A percentile compares a stretch with the other conserved stretches of the same genome.
Evolutionary conservation across 495 filamentous ascomycete genomes (phyloP).

Genomic region (Polyplosphaeria fusca): DNA sequence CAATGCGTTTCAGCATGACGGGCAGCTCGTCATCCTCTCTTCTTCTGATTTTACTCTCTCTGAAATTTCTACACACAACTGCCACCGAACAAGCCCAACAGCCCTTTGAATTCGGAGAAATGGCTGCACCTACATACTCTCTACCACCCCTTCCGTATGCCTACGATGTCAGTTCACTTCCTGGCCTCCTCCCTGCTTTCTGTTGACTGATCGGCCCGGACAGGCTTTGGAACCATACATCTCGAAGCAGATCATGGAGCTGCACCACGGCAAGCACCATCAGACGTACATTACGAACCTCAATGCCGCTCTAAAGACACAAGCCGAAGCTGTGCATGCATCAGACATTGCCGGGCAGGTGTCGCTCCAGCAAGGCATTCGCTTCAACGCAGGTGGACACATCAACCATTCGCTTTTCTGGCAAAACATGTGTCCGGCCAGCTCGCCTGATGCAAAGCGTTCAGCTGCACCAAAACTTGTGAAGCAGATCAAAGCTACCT

Average conservation of each 20-base stretch:
- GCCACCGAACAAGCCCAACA: conserved; percentile 15
- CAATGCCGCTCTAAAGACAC: conserved; percentile 36
- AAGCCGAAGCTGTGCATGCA: conserved; percentile 22
- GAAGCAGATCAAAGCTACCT: conserved; percentile 35
- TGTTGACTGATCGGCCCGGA: not conserved
- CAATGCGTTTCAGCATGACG: not conserved
- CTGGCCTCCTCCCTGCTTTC: not conserved
- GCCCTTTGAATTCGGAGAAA: conserved; percentile 26
- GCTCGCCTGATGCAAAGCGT: conserved; percentile 27
- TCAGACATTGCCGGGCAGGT: conserved; percentile 34
- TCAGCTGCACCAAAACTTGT: conserved; percentile 35
- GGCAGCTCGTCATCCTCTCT: not conserved
- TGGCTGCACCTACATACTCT: conserved; percentile 26
- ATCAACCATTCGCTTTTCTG: conserved; percentile 47
- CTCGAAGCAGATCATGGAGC: conserved; percentile 44
- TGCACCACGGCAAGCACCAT: conserved; percentile 45
- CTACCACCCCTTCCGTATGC: conserved; percentile 33
- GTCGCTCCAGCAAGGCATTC: conserved; percentile 35
- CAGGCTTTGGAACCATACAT: conserved; percentile 44
- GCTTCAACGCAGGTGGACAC: conserved; percentile 45
- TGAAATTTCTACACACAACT: not conserved
- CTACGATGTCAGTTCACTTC: conserved; percentile 30
- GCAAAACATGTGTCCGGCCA: conserved; percentile 39
- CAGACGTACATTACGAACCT: conserved; percentile 45
- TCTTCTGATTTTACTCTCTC: conserved; percentile 1